Conservation (phyloP, 1,284 basidiomycete species). For the Earliella scabrosa region DNA sequence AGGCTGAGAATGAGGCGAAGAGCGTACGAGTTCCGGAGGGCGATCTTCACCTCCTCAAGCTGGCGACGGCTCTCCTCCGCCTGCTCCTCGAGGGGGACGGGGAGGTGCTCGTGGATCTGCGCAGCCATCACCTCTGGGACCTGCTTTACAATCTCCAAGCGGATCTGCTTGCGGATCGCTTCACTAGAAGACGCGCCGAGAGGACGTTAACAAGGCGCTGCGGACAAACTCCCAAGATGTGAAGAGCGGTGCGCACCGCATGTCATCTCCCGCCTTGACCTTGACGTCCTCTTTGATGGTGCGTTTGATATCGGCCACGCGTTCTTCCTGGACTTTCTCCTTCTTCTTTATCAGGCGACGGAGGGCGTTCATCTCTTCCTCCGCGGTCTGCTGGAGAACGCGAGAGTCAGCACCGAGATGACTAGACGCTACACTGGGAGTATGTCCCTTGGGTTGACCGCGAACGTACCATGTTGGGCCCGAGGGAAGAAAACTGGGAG, state of each 20-base stretch:
- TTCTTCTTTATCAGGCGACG: constrained; percentile 41
- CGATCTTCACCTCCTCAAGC: constrained; percentile 45
- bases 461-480: constrained; percentile 35
- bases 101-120: constrained; percentile 52
- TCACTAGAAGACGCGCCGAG: constrained; percentile 25
- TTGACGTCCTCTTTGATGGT: constrained; percentile 42
- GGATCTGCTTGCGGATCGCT: constrained; percentile 43
- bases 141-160: constrained; percentile 42
- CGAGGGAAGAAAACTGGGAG: constrained; percentile 32
- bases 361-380: constrained; percentile 34
- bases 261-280: constrained; percentile 33
- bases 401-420: not conserved
- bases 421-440: not conserved
- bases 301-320: constrained; percentile 40
- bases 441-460: too few relatives aligned
- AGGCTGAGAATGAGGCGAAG: constrained; percentile 20
- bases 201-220: not conserved
- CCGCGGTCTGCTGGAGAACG: constrained; percentile 36
- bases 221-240: too few relatives aligned
- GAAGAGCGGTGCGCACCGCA: constrained; percentile 10
- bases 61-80: constrained; percentile 45
- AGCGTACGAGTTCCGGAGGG: constrained; percentile 56
- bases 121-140: constrained; percentile 45
- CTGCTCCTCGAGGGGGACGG: constrained; percentile 49
- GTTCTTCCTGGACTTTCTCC: constrained; percentile 37